A percentile compares a stretch with the other conserved stretches of the same genome.
Conservation (phyloP, 1,284 basidiomycete genomes). For the Ganoderma sinense region DNA sequence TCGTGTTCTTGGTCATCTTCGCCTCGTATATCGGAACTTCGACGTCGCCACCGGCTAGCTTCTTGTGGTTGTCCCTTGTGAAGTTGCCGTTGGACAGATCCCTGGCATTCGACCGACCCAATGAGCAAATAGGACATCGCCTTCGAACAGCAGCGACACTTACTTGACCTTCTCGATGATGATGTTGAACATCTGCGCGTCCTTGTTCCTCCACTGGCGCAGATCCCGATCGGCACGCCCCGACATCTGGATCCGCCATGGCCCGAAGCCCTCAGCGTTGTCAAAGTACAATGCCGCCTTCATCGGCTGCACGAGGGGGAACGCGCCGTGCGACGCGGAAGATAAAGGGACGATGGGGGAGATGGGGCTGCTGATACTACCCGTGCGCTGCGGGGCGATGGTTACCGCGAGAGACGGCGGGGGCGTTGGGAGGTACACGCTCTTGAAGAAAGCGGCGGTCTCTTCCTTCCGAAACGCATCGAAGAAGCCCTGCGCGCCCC, state of each 20-base stretch:
- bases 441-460: not conserved
- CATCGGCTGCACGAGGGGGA: slow-evolving; percentile 41
- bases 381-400: not conserved
- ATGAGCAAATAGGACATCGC: not conserved
- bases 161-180: slow-evolving; percentile 68
- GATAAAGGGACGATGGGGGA: not conserved
- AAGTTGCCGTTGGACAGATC: slow-evolving; percentile 73
- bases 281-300: slow-evolving; percentile 57
- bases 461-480: not conserved
- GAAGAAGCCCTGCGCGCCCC: not conserved
- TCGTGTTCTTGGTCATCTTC: slow-evolving; percentile 67
- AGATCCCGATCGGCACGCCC: slow-evolving; percentile 52
- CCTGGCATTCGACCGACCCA: slow-evolving; percentile 41
- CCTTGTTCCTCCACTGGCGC: slow-evolving; percentile 48
- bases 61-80: slow-evolving; percentile 72
- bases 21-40: slow-evolving; percentile 70
- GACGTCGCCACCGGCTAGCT: slow-evolving; percentile 52
- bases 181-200: slow-evolving; percentile 51
- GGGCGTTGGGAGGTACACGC: not conserved
- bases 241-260: slow-evolving; percentile 59
- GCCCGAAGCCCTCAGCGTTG: slow-evolving; percentile 56
- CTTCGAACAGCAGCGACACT: not conserved
- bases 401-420: not conserved
- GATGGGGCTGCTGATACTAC: not conserved
- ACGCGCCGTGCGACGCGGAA: not conserved